phyloP scores from a whole-genome alignment of 1,284 basidiomycete genomes.

The Boletus austroedulis region DNA sequence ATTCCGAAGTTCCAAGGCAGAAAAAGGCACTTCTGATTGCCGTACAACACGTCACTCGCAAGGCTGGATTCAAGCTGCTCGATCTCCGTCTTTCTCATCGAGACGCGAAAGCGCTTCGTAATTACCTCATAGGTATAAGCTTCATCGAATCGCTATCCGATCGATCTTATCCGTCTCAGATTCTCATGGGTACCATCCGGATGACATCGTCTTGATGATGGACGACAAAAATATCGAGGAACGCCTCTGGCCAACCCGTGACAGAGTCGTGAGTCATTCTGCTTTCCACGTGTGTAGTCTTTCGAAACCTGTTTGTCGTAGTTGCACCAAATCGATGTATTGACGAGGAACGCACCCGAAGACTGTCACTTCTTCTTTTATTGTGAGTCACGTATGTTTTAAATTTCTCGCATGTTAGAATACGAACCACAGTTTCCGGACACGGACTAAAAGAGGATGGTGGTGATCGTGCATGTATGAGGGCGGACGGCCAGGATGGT shows the following conservation, averaged over 20 bases:
- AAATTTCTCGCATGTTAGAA: neutral
- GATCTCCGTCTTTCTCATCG: conserved; percentile 24
- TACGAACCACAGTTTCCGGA: conserved; percentile 28
- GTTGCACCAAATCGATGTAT: conserved; percentile 27
- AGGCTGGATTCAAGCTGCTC: conserved; percentile 1
- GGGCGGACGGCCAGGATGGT: conserved; percentile 37
- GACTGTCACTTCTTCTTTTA: conserved; percentile 41
- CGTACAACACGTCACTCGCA: conserved; percentile 10
- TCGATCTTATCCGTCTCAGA: conserved; percentile 8
- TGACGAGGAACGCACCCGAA: conserved; percentile 29
- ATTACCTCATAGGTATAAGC: conserved; percentile 19
- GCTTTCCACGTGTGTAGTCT: neutral
- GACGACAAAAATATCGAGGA: conserved; percentile 20
- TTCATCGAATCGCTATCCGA: neutral
- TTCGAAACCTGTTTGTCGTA: neutral
- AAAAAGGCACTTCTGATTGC: conserved; percentile 29
- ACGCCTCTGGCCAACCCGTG: conserved; percentile 27
- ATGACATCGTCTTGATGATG: conserved; percentile 34
- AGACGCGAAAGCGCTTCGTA: conserved; percentile 18
- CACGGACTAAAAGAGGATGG: conserved; percentile 33
- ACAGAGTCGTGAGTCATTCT: conserved; percentile 29
- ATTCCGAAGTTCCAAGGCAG: neutral
- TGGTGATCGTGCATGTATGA: conserved; percentile 17
- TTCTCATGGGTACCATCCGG: conserved; percentile 25
- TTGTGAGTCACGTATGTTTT: conserved; percentile 28